Conservation (phyloP, 495 filamentous ascomycete species). For the Aspergillus taichungensis region DNA sequence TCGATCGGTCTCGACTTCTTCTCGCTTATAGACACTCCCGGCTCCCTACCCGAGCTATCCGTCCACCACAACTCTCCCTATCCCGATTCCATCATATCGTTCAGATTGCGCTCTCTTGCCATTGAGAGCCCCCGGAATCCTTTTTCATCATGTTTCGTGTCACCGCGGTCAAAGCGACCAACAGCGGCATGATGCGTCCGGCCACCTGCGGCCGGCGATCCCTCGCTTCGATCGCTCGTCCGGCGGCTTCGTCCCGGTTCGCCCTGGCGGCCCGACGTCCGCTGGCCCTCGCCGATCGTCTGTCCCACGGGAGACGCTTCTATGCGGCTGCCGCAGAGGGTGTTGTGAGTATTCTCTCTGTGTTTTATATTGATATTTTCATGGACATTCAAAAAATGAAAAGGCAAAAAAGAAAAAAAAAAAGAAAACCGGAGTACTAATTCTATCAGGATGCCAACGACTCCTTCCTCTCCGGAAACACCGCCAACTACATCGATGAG, state of each 20-base stretch:
- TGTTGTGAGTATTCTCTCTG: no score
- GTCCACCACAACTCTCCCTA: no score
- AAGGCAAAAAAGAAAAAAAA: no score
- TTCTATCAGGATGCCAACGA: conserved; percentile 70
- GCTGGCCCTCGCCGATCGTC: conserved; percentile 33
- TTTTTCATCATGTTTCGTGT: conserved; percentile 38
- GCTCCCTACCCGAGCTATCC: no score
- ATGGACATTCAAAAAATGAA: no score
- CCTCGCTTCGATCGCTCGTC: conserved; percentile 37
- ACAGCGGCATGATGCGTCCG: conserved; percentile 44
- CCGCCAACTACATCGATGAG: conserved; percentile 98
- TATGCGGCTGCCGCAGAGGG: conserved; percentile 53
- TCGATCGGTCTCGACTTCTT: not conserved
- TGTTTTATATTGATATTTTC: no score
- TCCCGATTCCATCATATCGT: no score
- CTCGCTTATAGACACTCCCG: no score
- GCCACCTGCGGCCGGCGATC: conserved; percentile 39
- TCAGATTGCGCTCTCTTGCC: not conserved
- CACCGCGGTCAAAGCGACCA: conserved; percentile 38
- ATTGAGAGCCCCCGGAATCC: conserved; percentile 16
- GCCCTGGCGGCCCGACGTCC: conserved; percentile 33
- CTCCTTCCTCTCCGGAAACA: conserved; percentile 88
- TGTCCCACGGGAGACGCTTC: conserved; percentile 27
- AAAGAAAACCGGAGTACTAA: no score
- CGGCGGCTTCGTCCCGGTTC: conserved; percentile 26